Evolutionary conservation across 1,284 basidiomycete species (phyloP), one percentile per base, ranked within the genome.

Genomic region (Microbotryomycetes sp.): DNA sequence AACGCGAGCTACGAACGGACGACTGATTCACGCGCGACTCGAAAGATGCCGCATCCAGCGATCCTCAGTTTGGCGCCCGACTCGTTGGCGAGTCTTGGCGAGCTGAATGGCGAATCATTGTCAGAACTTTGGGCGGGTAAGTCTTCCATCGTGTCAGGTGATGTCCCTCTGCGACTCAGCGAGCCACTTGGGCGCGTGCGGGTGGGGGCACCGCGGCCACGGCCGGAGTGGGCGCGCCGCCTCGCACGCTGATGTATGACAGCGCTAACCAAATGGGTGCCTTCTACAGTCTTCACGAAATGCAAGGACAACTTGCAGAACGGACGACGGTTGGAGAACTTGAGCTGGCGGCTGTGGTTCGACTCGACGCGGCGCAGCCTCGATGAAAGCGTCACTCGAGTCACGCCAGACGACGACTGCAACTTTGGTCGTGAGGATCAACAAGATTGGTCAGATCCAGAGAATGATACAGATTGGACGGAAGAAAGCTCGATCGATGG

Each of bases 281-380:
- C 12, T 42, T 9, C 36, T 6, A 12, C 64, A 91, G 89, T 91
- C 14, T 90, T 91, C 72, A 85, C 86, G 60, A 88, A 88, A 73
- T 89, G 86, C 78, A 88, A 87, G 74, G 82, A 83, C 68, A 84
- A 84, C 4, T 77, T 92, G 9, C 82, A 86, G 71, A 85, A 89
- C 66, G 89, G 89, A 15, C 80, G 79, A 26, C 79, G 89, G 31
- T 80, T 90, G 29, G 89, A 92, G 76, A 91, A 92, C 73, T 84
- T 91, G 59, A 85, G 86, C 6, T 92, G 89, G 89, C 79, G 89
- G 55, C 77, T 92, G 15, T 90, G 88, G 88, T 83, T 87, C 58
- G 67, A 60, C 42, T n/a, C 58, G 28, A 62, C 54, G 16, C 42
- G 64, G 31, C 55, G 54, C 26, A 56, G n/a, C n/a, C n/a, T n/a